Base-by-base conservation (phyloP, 306 rosid genomes). In the Ceratonia siliqua region DNA sequence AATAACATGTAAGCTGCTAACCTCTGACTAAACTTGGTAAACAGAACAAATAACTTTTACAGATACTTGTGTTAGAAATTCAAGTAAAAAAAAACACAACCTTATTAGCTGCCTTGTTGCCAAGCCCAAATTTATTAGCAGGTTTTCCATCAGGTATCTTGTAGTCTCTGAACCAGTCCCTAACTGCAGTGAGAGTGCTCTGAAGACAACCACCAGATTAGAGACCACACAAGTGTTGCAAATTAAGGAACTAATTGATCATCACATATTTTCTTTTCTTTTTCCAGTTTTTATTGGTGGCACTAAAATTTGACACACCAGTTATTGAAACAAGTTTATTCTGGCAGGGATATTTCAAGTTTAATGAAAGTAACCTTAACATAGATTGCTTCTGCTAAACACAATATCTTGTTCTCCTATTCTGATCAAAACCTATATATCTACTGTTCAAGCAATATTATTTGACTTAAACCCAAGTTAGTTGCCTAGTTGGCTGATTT, bases 71-170 rank as follows among this genome's bases (percentile, higher is more conserved):
- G 56, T 22, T 2, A 43, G 22, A 59, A 30, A 25, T 49, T 11
- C n/a, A 6, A 8, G 28, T 35, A 2, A 5, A 21, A 45, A 33
- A 17, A 12, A 49, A 79, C n/a, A n/a, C n/a, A n/a, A 89, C 94
- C 91, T 83, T 89, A 84, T 87, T 81, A 25, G 89, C 91, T 7
- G 94, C 85, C 77, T 74, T 74, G 85, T 87, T 85, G 36, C 90
- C 94, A 24, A 89, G 91, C 71, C 94, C 94, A 75, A 89, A 89
- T 70, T 78, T 87, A 82, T 89, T 89, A 21, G 94, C 91, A 48
- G 94, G 91, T 76, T 89, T 89, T 62, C 94, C 94, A 77, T 89
- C 94, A 59, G 94, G 94, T 62, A 85, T 83, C 83, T 89, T 89
- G 84, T 89, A 89, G 75, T 89, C 94, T 81, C 94, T 83, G 71